These are phyloP conservation scores for Penicillium sp. DNA, from an alignment of 2,329 filamentous ascomycete genomes.

Conservation along the genomic window DNA sequence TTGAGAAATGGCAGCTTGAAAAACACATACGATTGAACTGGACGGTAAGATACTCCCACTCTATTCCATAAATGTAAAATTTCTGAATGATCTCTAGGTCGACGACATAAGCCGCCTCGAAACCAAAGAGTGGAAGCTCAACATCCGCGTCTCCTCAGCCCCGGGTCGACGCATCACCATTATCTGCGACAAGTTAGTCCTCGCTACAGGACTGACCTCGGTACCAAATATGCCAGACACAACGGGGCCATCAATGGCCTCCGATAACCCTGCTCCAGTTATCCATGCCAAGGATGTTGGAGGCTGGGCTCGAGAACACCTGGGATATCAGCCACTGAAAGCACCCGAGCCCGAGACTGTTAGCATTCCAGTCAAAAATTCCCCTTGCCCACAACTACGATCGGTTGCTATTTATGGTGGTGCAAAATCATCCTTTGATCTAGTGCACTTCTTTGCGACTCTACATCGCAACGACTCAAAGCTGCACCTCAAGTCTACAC, in stretches of 20 bases:
- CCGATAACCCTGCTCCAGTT: neutral
- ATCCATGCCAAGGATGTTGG: conserved; percentile 29
- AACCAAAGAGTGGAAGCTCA: conserved; percentile 26
- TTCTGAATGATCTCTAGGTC: conserved; percentile 15
- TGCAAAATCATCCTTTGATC: conserved; percentile 29
- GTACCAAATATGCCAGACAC: conserved; percentile 24
- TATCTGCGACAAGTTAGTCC: conserved; percentile 30
- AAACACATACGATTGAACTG: conserved; percentile 27
- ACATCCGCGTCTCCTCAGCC: conserved; percentile 9
- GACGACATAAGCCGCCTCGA: conserved; percentile 22
- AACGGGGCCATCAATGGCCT: neutral
- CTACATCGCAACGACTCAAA: conserved; percentile 19
- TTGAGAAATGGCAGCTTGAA: conserved; percentile 23
- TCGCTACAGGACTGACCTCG: conserved; percentile 31
- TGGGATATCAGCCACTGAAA: conserved; percentile 25
- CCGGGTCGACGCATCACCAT: conserved; percentile 3
- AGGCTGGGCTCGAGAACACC: conserved; percentile 20
- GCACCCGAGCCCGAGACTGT: neutral
- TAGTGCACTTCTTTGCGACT: conserved; percentile 29
- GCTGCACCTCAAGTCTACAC: conserved; percentile 11
- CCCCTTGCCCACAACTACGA: conserved; percentile 1
- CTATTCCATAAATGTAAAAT: neutral
- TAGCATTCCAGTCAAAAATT: neutral
- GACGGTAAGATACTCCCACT: conserved; percentile 14
- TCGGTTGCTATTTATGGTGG: conserved; percentile 28